Evolutionary conservation across 2,329 filamentous ascomycete genomes (phyloP), one percentile per base, ranked within the genome.

Genomic region (Calycina herbarum): DNA sequence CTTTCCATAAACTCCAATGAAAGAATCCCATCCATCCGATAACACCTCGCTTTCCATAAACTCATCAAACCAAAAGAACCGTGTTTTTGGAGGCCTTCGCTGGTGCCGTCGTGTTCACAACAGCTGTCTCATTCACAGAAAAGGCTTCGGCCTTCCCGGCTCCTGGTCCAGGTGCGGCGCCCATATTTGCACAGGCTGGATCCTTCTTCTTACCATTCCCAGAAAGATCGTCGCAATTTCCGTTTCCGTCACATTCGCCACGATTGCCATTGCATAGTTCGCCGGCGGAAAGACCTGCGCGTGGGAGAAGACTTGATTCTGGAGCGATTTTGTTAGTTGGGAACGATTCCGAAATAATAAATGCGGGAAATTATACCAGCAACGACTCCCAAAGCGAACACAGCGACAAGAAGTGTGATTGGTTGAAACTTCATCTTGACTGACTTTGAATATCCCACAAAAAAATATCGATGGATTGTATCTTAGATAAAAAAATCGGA

Each of bases 191-290:
- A 15, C 48, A 54, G 7, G 8, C 11, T 2, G 48, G 48, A 54
- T 27, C 20, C 48, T 54, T 54, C 20, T 27, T 54, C 4, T 54
- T 54, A 2, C 48, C 48, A 8, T 54, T 54, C 10, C 48, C 20
- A 24, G 10, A 24, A 27, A 54, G 20, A 54, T 54, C 48, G 13
- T 54, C 48, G 20, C 48, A 54, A 13, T 54, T 54, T 24, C 48
- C 48, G 8, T 54, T 54, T 24, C 48, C 48, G 11, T 54, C 48
- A 24, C 48, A 54, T 54, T 54, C 20, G 48, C 48, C 48, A 54
- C 48, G 48, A 24, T 54, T 54, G 48, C 24, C 29, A 27, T 54
- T 24, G 20, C 48, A 54, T 54, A 54, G 48, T 27, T 54, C 48
- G 10, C 48, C 48, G 10, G 48, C 48, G 2, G 48, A 4, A 13